Base-by-base conservation (phyloP, 2,329 filamentous ascomycete genomes). In the Xylaria sp. region DNA sequence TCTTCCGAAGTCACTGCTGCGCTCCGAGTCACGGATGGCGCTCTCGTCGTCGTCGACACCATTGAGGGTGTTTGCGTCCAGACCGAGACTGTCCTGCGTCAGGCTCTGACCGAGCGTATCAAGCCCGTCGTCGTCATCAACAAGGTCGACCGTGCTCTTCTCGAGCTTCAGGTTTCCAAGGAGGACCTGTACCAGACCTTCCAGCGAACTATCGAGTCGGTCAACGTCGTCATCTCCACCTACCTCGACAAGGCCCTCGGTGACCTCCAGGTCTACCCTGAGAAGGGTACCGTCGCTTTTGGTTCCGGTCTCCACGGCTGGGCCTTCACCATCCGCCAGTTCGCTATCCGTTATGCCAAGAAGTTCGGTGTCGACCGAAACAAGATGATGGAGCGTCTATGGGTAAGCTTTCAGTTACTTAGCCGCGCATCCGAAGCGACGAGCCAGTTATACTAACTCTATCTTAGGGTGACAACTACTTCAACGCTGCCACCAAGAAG, bases 311-410 rank as follows among this genome's bases (percentile, higher is more conserved):
- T 98, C 73, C 96, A 99, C 88, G 96, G 96, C 84, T 99, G 96
- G 96, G 95, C 94, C 79, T 99, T 99, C 91, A 99, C 96, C 79
- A 86, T 98, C 86, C 93, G 96, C 80, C 96, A 99, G 85, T 99
- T 99, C 84, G 96, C 96, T 77, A 83, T 89, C 81, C 90, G 91
- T 79, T 99, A 99, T 84, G 92, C 95, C 85, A 98, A 98, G 94
- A 99, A 99, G 87, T 99, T 99, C 79, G 96, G 96, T 92, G 96
- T 99, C 78, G 95, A 99, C 90, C 94, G 94, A 84, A 92, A 90
- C 87, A 98, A 98, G 93, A 97, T 99, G 96, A 97, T 98, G 92
- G 93, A 97, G 88, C 94, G 96, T 91, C 93, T 99, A 76, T 99
- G 96, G 96, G 90, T 93, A 84, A 83, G 89, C 69, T 42, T 45